Evolutionary conservation across 129 eudicot genomes (phyloP).

Genomic region (Mikania micrantha): DNA sequence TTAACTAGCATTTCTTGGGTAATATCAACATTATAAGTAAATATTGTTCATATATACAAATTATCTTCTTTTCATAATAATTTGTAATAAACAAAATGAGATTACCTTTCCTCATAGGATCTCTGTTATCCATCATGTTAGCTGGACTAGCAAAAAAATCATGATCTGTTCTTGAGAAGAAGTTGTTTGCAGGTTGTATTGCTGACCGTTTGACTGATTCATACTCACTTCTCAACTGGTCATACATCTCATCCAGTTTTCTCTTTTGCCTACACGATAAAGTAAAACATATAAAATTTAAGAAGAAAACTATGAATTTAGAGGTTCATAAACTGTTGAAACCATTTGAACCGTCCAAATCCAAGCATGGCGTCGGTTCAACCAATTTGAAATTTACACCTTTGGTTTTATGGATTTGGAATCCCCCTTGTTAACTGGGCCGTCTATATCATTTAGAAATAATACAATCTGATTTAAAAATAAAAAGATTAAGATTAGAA

Average conservation of each 20-base stretch:
- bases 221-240: constrained; percentile 73
- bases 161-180: constrained; percentile 58
- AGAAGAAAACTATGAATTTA: background rate
- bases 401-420: too few relatives aligned
- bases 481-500: too few relatives aligned
- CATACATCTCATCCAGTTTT: constrained; percentile 96
- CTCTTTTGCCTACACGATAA: constrained; percentile 57
- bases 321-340: too few relatives aligned
- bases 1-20: constrained; percentile 61
- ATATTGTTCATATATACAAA: background rate
- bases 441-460: too few relatives aligned
- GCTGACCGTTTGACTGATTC: constrained; percentile 77
- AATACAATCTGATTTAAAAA: too few relatives aligned
- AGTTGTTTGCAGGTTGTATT: constrained; percentile 73
- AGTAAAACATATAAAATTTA: background rate
- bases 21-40: constrained; percentile 14
- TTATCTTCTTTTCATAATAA: background rate
- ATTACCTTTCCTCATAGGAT: constrained; percentile 70
- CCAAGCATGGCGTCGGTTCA: too few relatives aligned
- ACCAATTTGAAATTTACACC: too few relatives aligned
- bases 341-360: too few relatives aligned
- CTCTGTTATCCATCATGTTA: constrained; percentile 69
- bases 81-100: constrained; percentile 18
- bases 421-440: too few relatives aligned
- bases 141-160: constrained; percentile 79